These are phyloP conservation scores for Trametes cubensis DNA, from an alignment of 768 basidiomycete genomes.

Conservation along the genomic window DNA sequence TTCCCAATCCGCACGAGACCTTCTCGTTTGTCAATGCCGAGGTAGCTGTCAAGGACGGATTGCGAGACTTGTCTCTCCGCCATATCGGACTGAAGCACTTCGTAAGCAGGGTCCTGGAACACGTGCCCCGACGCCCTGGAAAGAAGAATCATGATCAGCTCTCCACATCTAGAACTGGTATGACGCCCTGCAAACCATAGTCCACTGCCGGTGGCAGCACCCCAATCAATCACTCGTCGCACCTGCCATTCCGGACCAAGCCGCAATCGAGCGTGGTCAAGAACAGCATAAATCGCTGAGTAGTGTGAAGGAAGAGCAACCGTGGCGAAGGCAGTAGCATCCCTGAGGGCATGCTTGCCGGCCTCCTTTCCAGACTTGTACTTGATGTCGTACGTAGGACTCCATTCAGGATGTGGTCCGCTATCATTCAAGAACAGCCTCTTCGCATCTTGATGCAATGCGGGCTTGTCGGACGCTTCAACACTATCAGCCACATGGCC, in stretches of 20 bases:
- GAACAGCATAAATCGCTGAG: slow-evolving; percentile 74
- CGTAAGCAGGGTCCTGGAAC: slow-evolving; percentile 49
- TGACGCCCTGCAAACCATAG: slow-evolving; percentile 59
- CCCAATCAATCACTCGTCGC: slow-evolving; percentile 78
- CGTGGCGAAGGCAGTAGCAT: slow-evolving; percentile 84
- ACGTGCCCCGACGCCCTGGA: slow-evolving; percentile 67
- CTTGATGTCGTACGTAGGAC: slow-evolving; percentile 52
- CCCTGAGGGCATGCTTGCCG: slow-evolving; percentile 60
- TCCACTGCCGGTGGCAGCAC: slow-evolving; percentile 78
- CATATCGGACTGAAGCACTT: slow-evolving; percentile 20
- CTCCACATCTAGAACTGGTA: slow-evolving; percentile 18
- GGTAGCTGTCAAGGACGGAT: slow-evolving; percentile 61
- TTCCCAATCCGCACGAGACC: slow-evolving; percentile 70
- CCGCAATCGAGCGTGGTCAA: slow-evolving; percentile 65
- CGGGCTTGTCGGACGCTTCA: slow-evolving; percentile 63
- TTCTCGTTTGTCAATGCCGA: slow-evolving; percentile 77
- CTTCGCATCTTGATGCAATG: slow-evolving; percentile 69
- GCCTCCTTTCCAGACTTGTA: slow-evolving; percentile 66
- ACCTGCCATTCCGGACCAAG: slow-evolving; percentile 64
- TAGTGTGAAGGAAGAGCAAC: slow-evolving; percentile 87
- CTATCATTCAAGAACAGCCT: slow-evolving; percentile 60
- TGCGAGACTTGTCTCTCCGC: slow-evolving; percentile 45
- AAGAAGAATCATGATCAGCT: slow-evolving; percentile 6
- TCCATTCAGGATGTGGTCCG: slow-evolving; percentile 48
- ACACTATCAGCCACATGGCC: slow-evolving; percentile 14